Base-by-base conservation (phyloP, 192 early-diverging fungal species). In the Coemansia sp. region DNA sequence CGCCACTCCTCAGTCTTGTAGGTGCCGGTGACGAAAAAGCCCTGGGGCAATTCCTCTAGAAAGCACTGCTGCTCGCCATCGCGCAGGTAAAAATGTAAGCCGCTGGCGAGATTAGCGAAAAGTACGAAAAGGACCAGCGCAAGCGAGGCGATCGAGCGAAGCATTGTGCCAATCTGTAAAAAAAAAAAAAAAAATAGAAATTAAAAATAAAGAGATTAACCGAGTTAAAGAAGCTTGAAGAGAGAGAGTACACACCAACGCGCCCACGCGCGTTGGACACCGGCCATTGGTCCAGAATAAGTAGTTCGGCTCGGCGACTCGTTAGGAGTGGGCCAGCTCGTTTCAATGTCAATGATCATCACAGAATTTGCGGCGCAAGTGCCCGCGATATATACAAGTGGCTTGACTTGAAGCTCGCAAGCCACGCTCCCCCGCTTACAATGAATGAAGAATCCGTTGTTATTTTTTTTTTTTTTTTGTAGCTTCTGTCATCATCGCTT, bases 61-160 rank as follows among this genome's bases (percentile, higher is more conserved):
- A 98, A 98, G 83, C 97, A 98, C 72, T 93, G 89, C 74, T 90
- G 88, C 66, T 96, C 92, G 50, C 77, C 81, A 53, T 93, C 93
- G 64, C 94, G 94, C 17, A 97, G 87, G 70, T 96, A 98, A 72
- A 98, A 97, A 77, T 98, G 92, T 63, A 98, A 86, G 12, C 89
- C 91, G 60, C 66, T 77, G 51, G 61, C 59, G 9, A 77, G 58
- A 59, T 64, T 74, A 51, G 75, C 53, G 21, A 66, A 36, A n/a
- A 58, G 27, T n/a, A 48, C 39, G n/a, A 55, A 21, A 8, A 71
- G 36, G 42, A 85, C 60, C 17, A 79, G 38, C 21, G 75, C 68
- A 23, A 75, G 36, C 9, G 76, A 50, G 21, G 69, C 38, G 45
- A 64, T 64, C 27, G 74, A 62, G 50, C 72, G 79, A 39, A 62